Base-by-base conservation (phyloP, 768 basidiomycete species). In the Holtermannia corniformis region DNA sequence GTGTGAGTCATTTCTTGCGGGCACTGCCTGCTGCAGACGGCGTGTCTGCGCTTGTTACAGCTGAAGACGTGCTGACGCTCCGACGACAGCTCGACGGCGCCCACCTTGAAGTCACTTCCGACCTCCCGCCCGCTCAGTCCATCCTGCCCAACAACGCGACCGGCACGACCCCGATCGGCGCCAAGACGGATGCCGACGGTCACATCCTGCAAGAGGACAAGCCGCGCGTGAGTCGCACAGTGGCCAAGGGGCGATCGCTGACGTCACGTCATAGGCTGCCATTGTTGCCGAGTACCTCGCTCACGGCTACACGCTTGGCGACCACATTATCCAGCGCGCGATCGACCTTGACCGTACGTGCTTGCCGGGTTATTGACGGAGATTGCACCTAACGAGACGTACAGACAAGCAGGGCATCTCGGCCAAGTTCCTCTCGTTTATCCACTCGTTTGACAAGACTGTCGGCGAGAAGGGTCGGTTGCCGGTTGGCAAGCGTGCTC, bases 261-360 rank as follows among this genome's bases (percentile, higher is more conserved):
- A 28, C 12, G 11, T 19, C 25, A 28, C 32, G 19, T 28, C 13
- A 21, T 20, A 69, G 67, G 52, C 56, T 52, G 56, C 67, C 82
- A 88, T 95, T 64, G 85, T 86, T 23, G 92, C 93, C 24, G 93
- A 96, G 71, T 89, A 92, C 72, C 80, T 99, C 43, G 89, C 93
- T 1, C 82, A 81, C 65, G 95, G 93, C 1, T 96, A 97, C 74
- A 64, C 65, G 47, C 78, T 97, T 23, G 81, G 82, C 16, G 92
- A 97, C 67, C 67, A 77, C 45, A 79, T 91, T 60, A 77, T 97
- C 44, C 77, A 85, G 60, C 66, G 70, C 51, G 75, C 75, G 14
- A 76, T 77, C 55, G 74, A 73, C 49, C 63, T 74, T 53, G 74
- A 76, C 65, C 63, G 74, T 76, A 51, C 52, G 73, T 65, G 11